Evolutionary conservation across 2,329 filamentous ascomycete species (phyloP), one percentile per base, ranked within the genome.

Genomic region (Penicillium fuscoglaucum): DNA sequence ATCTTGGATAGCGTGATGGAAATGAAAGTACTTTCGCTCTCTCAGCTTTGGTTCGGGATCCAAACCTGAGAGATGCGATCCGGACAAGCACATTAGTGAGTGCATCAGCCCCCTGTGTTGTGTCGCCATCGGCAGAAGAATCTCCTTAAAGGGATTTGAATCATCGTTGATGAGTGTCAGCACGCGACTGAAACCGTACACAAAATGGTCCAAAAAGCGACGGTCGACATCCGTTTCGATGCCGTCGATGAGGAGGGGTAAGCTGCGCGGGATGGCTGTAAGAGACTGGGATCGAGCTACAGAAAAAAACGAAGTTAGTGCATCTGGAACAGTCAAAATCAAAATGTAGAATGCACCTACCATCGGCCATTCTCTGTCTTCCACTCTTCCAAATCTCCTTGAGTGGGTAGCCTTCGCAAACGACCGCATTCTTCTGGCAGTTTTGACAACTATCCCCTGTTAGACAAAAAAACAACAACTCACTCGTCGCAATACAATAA

Each of bases 401-500:
- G 61, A 91, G 89, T 51, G 90, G 90, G 70, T 96, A 96, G 13
- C 92, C 92, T 76, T 96, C 91, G 71, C 92, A 96, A 13, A 93
- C 86, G 13, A 96, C 90, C 9, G 91, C 91, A 72, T 96, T 96
- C 81, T 96, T 96, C 76, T 95, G 89, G 70, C 92, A 96, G 68
- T 96, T 96, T 74, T 91, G 82, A 57, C 63, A 73, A 37, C 71
- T 74, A 28, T 48, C 47, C 50, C 39, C 51, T 41, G 40, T 53
- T 44, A 61, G 58, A 52, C 40, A 37, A 48, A 17, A 26, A 5
- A 26, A 35, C 35, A 17, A 61, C 24, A 28, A 37, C 45, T 37
- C 35, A 41, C 17, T 29, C n/a, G 45, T 29, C 41, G 49, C 12
- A 31, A 28, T 8, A 31, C 6, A n/a, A 43, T 13, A 39, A 67